Evolutionary conservation across 768 basidiomycete species (phyloP).

Genomic region (Mycena leptocephala): DNA sequence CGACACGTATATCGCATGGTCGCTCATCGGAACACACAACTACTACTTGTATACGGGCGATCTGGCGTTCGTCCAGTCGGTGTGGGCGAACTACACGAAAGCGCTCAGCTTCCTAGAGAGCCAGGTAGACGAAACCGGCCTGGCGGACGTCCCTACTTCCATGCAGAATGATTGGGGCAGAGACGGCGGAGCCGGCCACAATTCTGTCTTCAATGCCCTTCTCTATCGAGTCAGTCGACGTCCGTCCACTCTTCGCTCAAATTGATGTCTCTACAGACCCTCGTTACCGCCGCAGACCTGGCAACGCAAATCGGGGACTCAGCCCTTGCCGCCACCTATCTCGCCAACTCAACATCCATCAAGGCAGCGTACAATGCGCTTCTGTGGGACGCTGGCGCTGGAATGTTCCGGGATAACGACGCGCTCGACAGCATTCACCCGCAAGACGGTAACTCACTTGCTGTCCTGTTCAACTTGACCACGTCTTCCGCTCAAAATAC

Average conservation of each 20-base stretch:
- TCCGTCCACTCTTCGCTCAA: neutral
- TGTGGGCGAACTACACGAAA: conserved; percentile 65
- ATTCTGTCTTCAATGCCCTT: conserved; percentile 64
- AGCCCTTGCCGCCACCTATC: conserved; percentile 43
- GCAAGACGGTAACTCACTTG: conserved; percentile 67
- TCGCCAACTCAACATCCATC: conserved; percentile 54
- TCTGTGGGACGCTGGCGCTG: conserved; percentile 60
- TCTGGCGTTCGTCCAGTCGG: conserved; percentile 55
- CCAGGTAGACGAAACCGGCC: conserved; percentile 56
- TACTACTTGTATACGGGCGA: conserved; percentile 68
- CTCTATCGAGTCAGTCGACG: conserved; percentile 55
- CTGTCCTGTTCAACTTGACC: conserved; percentile 64
- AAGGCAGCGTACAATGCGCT: conserved; percentile 59
- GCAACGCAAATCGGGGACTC: conserved; percentile 47
- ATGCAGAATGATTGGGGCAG: conserved; percentile 68
- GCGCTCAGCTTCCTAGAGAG: conserved; percentile 57
- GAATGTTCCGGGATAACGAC: conserved; percentile 66
- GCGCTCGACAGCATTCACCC: conserved; percentile 57
- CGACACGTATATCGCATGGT: conserved; percentile 68
- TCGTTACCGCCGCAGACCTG: conserved; percentile 54
- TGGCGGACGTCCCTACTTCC: conserved; percentile 57
- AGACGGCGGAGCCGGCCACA: conserved; percentile 62
- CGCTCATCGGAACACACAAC: conserved; percentile 60
- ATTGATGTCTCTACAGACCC: conserved; percentile 40
- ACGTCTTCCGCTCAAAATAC: conserved; percentile 54